Base-by-base conservation (phyloP, 768 basidiomycete genomes). In the Sporobolomyces pararoseus region DNA sequence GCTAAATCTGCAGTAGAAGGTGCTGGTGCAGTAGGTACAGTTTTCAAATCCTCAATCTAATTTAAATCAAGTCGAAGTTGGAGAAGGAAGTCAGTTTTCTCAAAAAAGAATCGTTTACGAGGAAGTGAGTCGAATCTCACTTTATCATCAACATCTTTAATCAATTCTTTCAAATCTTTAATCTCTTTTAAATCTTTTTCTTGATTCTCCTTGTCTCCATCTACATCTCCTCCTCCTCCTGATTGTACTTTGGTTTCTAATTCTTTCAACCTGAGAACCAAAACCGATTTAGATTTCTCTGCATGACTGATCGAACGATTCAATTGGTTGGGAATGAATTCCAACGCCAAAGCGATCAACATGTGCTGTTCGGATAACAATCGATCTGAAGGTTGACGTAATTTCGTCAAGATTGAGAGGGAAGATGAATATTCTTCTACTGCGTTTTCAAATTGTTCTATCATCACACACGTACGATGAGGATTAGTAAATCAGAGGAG, bases 371-470 rank as follows among this genome's bases (percentile, higher is more conserved):
- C 74, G 7, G 74, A 69, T 19, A 77, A 64, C n/a, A 54, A 32
- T 44, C 76, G 75, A 66, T 77, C 72, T 52, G 69, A 67, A 0
- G 73, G 65, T 0, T 42, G 51, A n/a, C 71, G 68, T 47, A 74
- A 13, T 23, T 39, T 14, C 17, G 46, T 32, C 29, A 76, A 66
- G 62, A 68, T 9, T 1, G 53, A 27, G 44, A 77, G 68, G 0
- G 75, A 60, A 0, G 62, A 32, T 25, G 57, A 27, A 65, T 77
- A 77, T 37, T 77, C 76, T 2, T 52, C 39, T 2, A 75, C 75
- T 29, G 75, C 75, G 29, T 32, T 23, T 25, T 75, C 73, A 60
- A 75, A 75, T 60, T 71, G 67, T 27, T 71, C 72, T 74, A 74
- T n/a, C 27, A 19, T 7, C 4, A 9, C 2, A 39, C 37, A 21